These are phyloP conservation scores for Stropharia rugosoannulata DNA, from an alignment of 768 basidiomycete species.

Conservation along the genomic window DNA sequence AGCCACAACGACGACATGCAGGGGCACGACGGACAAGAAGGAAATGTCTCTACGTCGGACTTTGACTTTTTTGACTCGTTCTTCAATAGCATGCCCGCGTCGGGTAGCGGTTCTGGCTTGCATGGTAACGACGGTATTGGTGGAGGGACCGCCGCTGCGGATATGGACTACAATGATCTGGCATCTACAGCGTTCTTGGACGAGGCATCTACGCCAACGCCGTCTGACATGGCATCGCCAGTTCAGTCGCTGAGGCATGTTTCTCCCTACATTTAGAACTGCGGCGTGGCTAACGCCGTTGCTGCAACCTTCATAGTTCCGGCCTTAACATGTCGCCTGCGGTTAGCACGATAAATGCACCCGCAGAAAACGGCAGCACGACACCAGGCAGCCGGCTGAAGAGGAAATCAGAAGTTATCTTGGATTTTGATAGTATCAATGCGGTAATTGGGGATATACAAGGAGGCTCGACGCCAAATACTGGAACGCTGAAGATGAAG, in stretches of 20 bases:
- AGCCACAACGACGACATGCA: constrained; percentile 1
- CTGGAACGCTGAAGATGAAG: constrained; percentile 15
- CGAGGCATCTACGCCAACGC: constrained; percentile 24
- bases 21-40: background rate
- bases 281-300: constrained; percentile 8
- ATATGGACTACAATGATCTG: constrained; percentile 15
- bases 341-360: background rate
- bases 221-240: constrained; percentile 21
- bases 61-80: constrained; percentile 18
- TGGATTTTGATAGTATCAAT: constrained; percentile 14
- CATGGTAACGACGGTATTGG: background rate
- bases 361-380: background rate
- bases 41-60: constrained; percentile 5
- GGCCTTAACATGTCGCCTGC: constrained; percentile 12
- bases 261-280: constrained; percentile 15
- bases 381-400: constrained; percentile 26
- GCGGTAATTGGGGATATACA: constrained; percentile 18
- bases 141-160: background rate
- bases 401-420: constrained; percentile 36
- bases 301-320: constrained; percentile 7
- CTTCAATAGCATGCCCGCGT: constrained; percentile 14
- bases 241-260: constrained; percentile 20
- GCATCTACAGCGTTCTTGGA: constrained; percentile 26
- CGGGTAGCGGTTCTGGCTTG: background rate
- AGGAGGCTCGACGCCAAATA: background rate